Percentiles rank a stretch among this genome's conserved stretches.
Conservation (phyloP, 1,284 basidiomycete genomes). For the Tylopilus sp. region DNA sequence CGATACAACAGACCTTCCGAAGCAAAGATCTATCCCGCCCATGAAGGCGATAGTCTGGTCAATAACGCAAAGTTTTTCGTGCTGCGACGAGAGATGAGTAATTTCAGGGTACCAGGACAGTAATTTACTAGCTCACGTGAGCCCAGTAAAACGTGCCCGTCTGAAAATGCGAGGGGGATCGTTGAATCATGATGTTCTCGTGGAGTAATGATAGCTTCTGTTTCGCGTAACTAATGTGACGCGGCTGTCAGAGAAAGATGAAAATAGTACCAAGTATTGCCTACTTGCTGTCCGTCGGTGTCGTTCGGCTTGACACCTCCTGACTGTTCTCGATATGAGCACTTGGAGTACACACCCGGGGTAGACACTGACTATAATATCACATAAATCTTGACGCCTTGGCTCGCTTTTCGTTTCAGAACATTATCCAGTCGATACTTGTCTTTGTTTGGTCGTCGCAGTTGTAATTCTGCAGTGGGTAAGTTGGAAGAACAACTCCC, state of each 20-base stretch:
- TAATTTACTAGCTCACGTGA: constrained; percentile 57
- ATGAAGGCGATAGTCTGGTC: constrained; percentile 98
- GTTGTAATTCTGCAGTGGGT: constrained; percentile 64
- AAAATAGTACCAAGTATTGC: constrained; percentile 25
- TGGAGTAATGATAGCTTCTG: constrained; percentile 83
- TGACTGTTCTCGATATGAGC: constrained; percentile 51
- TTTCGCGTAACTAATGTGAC: constrained; percentile 76
- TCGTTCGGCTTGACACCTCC: constrained; percentile 97
- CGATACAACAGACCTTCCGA: constrained; percentile 63
- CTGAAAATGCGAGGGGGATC: constrained; percentile 96
- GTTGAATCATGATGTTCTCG: constrained; percentile 93
- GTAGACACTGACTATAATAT: constrained; percentile 77
- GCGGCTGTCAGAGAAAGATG: constrained; percentile 13
- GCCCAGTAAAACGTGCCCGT: constrained; percentile 99
- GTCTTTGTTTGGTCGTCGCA: constrained; percentile 82
- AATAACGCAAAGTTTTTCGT: constrained; percentile 98
- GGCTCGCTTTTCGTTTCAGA: constrained; percentile 89
- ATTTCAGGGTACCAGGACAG: constrained; percentile 2
- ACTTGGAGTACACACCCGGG: neutral
- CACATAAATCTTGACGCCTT: constrained; percentile 96
- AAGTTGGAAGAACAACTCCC: neutral
- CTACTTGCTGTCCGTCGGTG: constrained; percentile 87
- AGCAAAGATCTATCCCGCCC: constrained; percentile 95
- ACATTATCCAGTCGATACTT: constrained; percentile 88
- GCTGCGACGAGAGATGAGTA: constrained; percentile 46